Base-by-base conservation (phyloP, 768 basidiomycete genomes). In the Agaricus blazei region DNA sequence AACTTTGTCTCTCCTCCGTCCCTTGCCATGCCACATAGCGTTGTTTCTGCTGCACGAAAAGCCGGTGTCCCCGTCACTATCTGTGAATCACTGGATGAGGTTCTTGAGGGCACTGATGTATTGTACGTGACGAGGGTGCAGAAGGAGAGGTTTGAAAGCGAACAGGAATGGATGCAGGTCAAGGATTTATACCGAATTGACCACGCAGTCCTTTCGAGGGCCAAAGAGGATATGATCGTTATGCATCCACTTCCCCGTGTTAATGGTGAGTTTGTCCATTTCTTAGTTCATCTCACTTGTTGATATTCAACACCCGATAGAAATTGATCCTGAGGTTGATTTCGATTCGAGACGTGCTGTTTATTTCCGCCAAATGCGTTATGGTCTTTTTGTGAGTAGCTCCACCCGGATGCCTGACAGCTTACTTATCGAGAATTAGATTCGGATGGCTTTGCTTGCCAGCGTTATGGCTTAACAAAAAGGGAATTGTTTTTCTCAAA, bases 241-340 rank as follows among this genome's bases (percentile, higher is more conserved):
- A 96, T 99, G 94, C 97, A 99, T 70, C 97, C 97, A n/a, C 76
- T 99, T 23, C 97, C 97, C 12, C 74, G 97, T 64, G 85, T 96
- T 49, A 93, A 91, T 57, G 91, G 91, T 86, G 60, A 60, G 82
- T 56, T 15, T 34, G 47, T 12, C 19, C n/a, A 34, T 29, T 6
- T 11, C n/a, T 49, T 3, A 29, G n/a, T 29, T 9, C 6, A 27
- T 49, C 8, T 24, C 19, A 11, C n/a, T 11, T 15, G 4, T 9
- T 27, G 47, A 46, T 4, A 24, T 28, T 51, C 3, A 50, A 34
- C n/a, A 19, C 26, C 26, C n/a, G 3, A 61, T 48, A 93, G 97
- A 99, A 88, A 98, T 99, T 63, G 96, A 98, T 67, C 92, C 93
- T 2, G 95, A 96, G 68, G 95, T 99, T 44, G 97, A 99, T 70